Conservation (phyloP, 169 alveolate genomes). For the Eimeria sp. region DNA sequence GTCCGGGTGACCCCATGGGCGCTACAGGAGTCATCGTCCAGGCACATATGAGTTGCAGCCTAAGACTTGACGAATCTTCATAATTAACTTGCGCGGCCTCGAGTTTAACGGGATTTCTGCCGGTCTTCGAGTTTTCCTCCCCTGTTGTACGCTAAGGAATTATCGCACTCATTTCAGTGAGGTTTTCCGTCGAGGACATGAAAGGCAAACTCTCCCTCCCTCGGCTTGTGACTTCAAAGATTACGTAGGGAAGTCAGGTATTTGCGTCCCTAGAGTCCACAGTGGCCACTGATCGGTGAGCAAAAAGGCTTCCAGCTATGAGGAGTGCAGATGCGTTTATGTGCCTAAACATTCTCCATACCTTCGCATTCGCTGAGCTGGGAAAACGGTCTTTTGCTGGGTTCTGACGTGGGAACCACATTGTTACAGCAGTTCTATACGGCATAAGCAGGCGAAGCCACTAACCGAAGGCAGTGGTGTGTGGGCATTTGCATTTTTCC, state of each 20-base stretch:
- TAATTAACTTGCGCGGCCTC: background rate
- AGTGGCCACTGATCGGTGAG: background rate
- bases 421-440: background rate
- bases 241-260: background rate
- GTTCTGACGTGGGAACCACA: background rate
- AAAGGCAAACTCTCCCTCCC: background rate
- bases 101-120: background rate
- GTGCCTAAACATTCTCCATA: background rate
- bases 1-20: conserved; percentile 31
- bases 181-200: background rate
- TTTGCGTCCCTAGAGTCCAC: background rate
- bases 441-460: background rate
- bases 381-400: background rate
- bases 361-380: background rate
- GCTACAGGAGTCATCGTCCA: background rate
- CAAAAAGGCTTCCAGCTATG: background rate
- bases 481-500: background rate
- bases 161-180: background rate
- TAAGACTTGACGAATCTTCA: background rate
- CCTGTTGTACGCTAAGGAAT: background rate
- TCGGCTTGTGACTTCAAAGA: background rate
- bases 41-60: background rate
- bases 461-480: background rate
- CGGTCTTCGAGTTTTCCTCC: background rate
- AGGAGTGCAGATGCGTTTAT: background rate